phyloP scores from a whole-genome alignment of 345 rosid genomes.

The Boechera divaricarpa region DNA sequence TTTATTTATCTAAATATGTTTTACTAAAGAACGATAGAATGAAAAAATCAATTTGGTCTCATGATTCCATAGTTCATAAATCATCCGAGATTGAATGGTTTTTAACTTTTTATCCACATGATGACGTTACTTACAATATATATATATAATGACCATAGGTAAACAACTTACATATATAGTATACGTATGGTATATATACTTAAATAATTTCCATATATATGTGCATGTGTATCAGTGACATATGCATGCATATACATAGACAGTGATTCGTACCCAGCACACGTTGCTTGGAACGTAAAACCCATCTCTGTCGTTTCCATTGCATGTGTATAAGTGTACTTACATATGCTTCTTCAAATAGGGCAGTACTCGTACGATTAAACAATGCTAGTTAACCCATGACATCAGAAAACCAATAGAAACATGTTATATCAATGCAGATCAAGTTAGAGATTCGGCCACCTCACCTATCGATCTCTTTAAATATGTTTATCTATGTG shows the following conservation, averaged over 20 bases:
- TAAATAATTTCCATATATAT: background rate
- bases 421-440: conserved; percentile 14
- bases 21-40: background rate
- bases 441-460: conserved; percentile 29
- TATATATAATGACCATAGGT: background rate
- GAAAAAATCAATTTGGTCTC: conserved; percentile 3
- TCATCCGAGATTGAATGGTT: background rate
- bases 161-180: background rate
- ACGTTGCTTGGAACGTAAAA: conserved; percentile 37
- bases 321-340: conserved; percentile 7
- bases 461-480: conserved; percentile 3
- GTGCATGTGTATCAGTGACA: background rate
- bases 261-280: conserved; percentile 23
- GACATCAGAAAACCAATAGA: conserved; percentile 32
- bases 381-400: conserved; percentile 27
- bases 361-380: conserved; percentile 21
- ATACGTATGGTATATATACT: conserved; percentile 1
- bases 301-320: conserved; percentile 21
- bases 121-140: background rate
- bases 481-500: background rate
- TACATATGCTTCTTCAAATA: conserved; percentile 19
- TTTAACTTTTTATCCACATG: background rate
- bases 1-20: background rate
- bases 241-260: conserved; percentile 16
- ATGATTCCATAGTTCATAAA: background rate